Percentiles rank a stretch among this genome's conserved stretches.
These are phyloP conservation scores for Phytophthora pluvialis DNA, from an alignment of 352 stramenopile species.

Conservation along the genomic window DNA sequence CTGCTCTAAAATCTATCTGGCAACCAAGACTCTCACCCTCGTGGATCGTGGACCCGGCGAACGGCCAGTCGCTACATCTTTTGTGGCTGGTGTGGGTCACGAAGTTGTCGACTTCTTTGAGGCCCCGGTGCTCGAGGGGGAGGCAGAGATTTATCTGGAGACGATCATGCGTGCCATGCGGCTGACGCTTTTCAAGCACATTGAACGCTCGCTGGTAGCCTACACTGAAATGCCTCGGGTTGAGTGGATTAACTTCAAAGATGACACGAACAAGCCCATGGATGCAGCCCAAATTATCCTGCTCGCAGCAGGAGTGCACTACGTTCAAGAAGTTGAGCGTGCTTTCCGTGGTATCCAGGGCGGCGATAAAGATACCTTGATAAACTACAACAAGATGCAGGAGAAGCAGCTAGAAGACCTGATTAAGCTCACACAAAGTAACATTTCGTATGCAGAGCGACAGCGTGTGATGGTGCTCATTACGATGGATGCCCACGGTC, in stretches of 20 bases:
- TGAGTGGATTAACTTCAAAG: slow-evolving; percentile 97
- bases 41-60: slow-evolving; percentile 58
- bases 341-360: slow-evolving; percentile 79
- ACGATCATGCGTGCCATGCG: slow-evolving; percentile 95
- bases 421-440: slow-evolving; percentile 92
- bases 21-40: slow-evolving; percentile 92
- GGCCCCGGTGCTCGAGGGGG: slow-evolving; percentile 92
- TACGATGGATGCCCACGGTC: slow-evolving; percentile 95
- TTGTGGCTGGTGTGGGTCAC: slow-evolving; percentile 94
- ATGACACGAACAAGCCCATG: slow-evolving; percentile 82
- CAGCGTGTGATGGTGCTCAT: slow-evolving; percentile 96
- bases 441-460: slow-evolving; percentile 93
- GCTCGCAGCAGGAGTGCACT: slow-evolving; percentile 92
- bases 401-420: slow-evolving; percentile 94
- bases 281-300: slow-evolving; percentile 97
- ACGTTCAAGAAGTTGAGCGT: slow-evolving; percentile 93
- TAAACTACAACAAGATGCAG: slow-evolving; percentile 92
- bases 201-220: slow-evolving; percentile 91
- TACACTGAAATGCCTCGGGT: slow-evolving; percentile 92
- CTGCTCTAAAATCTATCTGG: slow-evolving; percentile 96
- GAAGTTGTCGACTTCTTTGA: slow-evolving; percentile 95
- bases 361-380: slow-evolving; percentile 87
- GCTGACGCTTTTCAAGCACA: slow-evolving; percentile 93
- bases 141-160: slow-evolving; percentile 98
- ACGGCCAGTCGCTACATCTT: slow-evolving; percentile 89